These are phyloP conservation scores for Leptographium lundbergii DNA, from an alignment of 2,329 filamentous ascomycete species.

Conservation along the genomic window DNA sequence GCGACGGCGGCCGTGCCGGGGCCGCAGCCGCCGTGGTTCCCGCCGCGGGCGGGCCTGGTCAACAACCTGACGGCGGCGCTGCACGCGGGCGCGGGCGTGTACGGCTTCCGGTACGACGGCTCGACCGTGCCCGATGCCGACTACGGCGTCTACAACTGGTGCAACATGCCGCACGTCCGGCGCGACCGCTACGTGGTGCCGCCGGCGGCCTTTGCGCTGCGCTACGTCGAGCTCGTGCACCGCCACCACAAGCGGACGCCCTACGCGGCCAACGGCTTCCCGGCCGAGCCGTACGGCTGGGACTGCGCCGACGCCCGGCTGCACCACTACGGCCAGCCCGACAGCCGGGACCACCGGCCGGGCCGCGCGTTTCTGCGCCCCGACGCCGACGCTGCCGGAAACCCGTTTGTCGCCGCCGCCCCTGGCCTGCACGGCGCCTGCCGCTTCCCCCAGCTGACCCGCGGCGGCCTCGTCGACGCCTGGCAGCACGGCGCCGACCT, in stretches of 20 bases:
- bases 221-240: constrained; percentile 69
- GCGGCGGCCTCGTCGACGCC: constrained; percentile 58
- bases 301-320: constrained; percentile 57
- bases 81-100: constrained; percentile 34
- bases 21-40: constrained; percentile 15
- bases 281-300: constrained; percentile 60
- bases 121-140: constrained; percentile 41
- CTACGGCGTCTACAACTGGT: constrained; percentile 65
- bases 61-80: constrained; percentile 19
- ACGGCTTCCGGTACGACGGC: constrained; percentile 63
- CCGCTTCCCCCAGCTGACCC: constrained; percentile 71
- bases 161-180: constrained; percentile 81
- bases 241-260: constrained; percentile 78
- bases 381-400: constrained; percentile 41
- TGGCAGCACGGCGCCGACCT: constrained; percentile 67
- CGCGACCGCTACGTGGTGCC: constrained; percentile 46
- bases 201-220: constrained; percentile 30
- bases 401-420: constrained; percentile 50
- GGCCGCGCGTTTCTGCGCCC: constrained; percentile 45
- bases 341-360: constrained; percentile 17
- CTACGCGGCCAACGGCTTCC: constrained; percentile 66
- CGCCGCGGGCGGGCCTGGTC: constrained; percentile 15
- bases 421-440: constrained; percentile 61
- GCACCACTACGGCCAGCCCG: constrained; percentile 53
- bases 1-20: not conserved